Conservation (phyloP, 2,329 filamentous ascomycete species). For the Epichloe gansuensis region DNA sequence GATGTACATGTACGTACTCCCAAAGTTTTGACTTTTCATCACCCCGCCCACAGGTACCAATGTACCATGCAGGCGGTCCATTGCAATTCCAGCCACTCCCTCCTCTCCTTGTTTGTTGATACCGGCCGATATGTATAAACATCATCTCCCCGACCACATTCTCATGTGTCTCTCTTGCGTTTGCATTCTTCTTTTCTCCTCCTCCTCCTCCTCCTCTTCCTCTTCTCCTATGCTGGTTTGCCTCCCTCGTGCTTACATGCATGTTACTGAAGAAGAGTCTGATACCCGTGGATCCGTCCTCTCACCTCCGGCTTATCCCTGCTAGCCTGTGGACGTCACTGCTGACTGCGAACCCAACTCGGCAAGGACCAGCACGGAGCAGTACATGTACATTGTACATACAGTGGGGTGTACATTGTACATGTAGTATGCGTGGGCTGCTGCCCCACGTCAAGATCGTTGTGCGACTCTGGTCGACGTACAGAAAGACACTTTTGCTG, state of each 20-base stretch:
- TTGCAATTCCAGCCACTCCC: slow-evolving; percentile 4
- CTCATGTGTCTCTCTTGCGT: neutral
- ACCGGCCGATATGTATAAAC: neutral
- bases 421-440: slow-evolving; percentile 1
- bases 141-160: neutral
- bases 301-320: too few species aligned
- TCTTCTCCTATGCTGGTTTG: neutral
- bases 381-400: too few species aligned
- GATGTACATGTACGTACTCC: too few species aligned
- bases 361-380: too few species aligned
- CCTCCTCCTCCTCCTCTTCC: neutral
- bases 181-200: neutral
- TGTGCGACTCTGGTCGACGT: neutral
- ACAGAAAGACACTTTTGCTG: neutral
- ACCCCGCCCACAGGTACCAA: too few species aligned
- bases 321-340: too few species aligned
- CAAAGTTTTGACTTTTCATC: too few species aligned
- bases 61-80: too few species aligned
- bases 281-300: too few species aligned
- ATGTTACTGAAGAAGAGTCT: too few species aligned
- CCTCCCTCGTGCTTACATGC: neutral
- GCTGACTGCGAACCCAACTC: too few species aligned
- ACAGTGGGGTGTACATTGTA: neutral
- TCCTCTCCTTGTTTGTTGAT: neutral
- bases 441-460: slow-evolving; percentile 8